Evolutionary conservation across 768 basidiomycete genomes (phyloP), one percentile per base, ranked within the genome.

Genomic region (Pulveroboletus ravenelii): DNA sequence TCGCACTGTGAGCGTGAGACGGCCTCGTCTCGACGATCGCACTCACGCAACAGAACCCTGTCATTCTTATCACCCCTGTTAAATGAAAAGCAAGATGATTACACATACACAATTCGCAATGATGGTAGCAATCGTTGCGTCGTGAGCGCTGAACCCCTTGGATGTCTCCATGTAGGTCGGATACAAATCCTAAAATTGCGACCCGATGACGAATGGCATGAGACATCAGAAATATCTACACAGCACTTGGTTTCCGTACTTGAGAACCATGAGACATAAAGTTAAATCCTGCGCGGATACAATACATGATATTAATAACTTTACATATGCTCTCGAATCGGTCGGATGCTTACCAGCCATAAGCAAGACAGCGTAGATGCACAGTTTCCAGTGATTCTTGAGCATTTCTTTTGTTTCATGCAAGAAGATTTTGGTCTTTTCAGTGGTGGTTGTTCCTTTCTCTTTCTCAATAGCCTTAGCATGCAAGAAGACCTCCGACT

Each of bases 361-460:
- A 48, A 93, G 77, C 42, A 92, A 70, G 17, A 93, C 78, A 1
- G 87, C 87, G 60, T 93, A 94, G 44, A 93, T 81, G 63, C 87
- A 91, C 31, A 88, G 63, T 12, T 82, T 56, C 92, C 91, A 95
- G 62, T 96, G 89, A 12, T 60, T 67, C 71, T 80, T 89, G 29
- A 94, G 70, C 90, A 94, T 95, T 48, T 70, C 72, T 51, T 77
- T 74, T 0, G 82, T 81, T 67, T 93, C 90, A 46, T 67, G 74
- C 9, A 93, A 31, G 76, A 97, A 96, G 1, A 81, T 64, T 62
- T 70, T 75, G 1, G 85, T 85, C 74, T 88, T 88, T 47, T 77
- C 61, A 10, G 62, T 55, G 2, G 72, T 62, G 2, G 50, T 60
- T 9, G 64, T 52, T 5, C 78, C 76, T 4, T 36, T 56, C 13